These are phyloP conservation scores for Aspergillus brunneoviolaceus DNA, from an alignment of 2,329 filamentous ascomycete species.

Conservation along the genomic window DNA sequence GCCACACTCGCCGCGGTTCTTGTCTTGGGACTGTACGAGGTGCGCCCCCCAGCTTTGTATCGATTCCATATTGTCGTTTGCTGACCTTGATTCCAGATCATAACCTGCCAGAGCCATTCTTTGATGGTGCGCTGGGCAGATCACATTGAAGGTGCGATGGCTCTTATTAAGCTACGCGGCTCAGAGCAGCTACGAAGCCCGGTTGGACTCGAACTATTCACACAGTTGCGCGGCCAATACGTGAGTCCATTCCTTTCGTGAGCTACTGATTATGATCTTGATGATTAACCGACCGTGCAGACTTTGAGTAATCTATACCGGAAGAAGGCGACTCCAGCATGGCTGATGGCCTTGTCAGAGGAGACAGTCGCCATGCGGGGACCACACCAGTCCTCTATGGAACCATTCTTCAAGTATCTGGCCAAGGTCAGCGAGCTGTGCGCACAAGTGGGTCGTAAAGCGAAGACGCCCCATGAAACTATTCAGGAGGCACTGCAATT, in stretches of 20 bases:
- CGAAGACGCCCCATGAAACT: not conserved
- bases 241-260: not conserved
- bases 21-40: not conserved
- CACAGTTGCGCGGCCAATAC: not conserved
- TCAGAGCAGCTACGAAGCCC: not conserved
- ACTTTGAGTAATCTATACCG: not conserved
- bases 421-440: not conserved
- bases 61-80: no score
- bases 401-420: not conserved
- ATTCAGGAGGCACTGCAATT: not conserved
- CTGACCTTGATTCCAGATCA: not conserved
- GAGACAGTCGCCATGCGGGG: not conserved
- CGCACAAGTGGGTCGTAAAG: not conserved
- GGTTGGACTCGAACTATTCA: not conserved
- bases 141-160: not conserved
- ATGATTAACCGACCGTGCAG: not conserved
- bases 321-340: not conserved
- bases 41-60: not conserved
- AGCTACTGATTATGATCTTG: not conserved
- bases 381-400: not conserved
- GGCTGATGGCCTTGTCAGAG: not conserved
- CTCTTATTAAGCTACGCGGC: not conserved
- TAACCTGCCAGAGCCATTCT: not conserved
- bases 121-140: not conserved
- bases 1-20: not conserved